Conservation (phyloP, 2,329 filamentous ascomycete genomes). For the Thermothelomyces thermophilus region DNA sequence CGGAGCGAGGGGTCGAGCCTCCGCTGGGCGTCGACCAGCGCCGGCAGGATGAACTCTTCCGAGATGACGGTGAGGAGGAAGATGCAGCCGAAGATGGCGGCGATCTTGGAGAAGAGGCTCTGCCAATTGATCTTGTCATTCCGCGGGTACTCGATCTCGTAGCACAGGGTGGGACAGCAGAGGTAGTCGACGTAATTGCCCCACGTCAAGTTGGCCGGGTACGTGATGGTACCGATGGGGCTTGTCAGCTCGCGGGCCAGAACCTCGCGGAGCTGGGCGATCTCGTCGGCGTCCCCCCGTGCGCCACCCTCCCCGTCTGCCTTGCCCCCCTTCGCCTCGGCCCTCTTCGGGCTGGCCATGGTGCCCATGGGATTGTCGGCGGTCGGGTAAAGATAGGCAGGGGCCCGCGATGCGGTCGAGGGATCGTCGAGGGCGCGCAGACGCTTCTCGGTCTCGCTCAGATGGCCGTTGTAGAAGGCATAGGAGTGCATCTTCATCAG, state of each 20-base stretch:
- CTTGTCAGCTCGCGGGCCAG: slow-evolving; percentile 88
- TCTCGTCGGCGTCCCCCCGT: slow-evolving; percentile 40
- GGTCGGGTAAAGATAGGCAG: slow-evolving; percentile 70
- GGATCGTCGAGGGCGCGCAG: slow-evolving; percentile 74
- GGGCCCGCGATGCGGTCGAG: slow-evolving; percentile 58
- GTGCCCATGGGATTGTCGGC: slow-evolving; percentile 46
- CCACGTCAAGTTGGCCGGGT: slow-evolving; percentile 80
- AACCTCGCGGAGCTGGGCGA: slow-evolving; percentile 71
- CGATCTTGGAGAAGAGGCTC: slow-evolving; percentile 74
- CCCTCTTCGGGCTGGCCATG: slow-evolving; percentile 27
- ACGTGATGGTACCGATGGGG: slow-evolving; percentile 81
- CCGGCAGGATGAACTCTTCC: slow-evolving; percentile 92
- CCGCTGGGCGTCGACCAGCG: slow-evolving; percentile 63
- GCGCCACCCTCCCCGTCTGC: slow-evolving; percentile 19
- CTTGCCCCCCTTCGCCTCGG: slow-evolving; percentile 25
- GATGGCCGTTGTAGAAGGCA: slow-evolving; percentile 94
- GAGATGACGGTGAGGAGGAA: slow-evolving; percentile 86
- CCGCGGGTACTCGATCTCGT: slow-evolving; percentile 93
- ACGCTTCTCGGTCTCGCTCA: slow-evolving; percentile 78
- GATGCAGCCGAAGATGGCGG: slow-evolving; percentile 92
- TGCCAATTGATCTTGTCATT: slow-evolving; percentile 68
- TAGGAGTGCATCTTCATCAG: slow-evolving; percentile 99
- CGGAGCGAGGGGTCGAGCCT: slow-evolving; percentile 42
- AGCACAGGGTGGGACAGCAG: slow-evolving; percentile 91
- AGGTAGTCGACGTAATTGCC: slow-evolving; percentile 80